A percentile compares a stretch with the other conserved stretches of the same genome.
Evolutionary conservation across 768 basidiomycete genomes (phyloP).

Genomic region (Chiua virens): DNA sequence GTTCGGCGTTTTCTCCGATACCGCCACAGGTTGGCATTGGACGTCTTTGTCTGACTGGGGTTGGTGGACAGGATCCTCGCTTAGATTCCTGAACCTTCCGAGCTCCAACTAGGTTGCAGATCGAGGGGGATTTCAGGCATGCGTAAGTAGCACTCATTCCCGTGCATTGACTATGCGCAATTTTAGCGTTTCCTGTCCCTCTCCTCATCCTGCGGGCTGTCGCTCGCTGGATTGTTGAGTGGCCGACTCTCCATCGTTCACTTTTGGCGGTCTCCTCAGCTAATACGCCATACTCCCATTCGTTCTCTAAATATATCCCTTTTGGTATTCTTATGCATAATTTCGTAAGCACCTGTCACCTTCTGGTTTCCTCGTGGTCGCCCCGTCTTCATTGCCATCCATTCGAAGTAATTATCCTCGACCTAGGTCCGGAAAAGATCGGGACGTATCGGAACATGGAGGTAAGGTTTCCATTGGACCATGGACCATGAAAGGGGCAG

Average conservation of each 20-base stretch:
- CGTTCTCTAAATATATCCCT: background rate
- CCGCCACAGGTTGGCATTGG: background rate
- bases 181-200: background rate
- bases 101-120: background rate
- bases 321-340: background rate
- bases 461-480: conserved; percentile 18
- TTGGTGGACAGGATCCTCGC: too few relatives aligned
- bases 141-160: too few relatives aligned
- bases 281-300: background rate
- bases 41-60: background rate
- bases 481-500: conserved; percentile 9
- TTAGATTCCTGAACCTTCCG: background rate
- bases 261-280: background rate
- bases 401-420: conserved; percentile 11
- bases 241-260: background rate
- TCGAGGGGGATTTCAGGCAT: background rate
- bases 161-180: background rate
- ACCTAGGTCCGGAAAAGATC: conserved; percentile 10
- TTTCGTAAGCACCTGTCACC: conserved; percentile 13
- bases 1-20: background rate
- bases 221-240: background rate
- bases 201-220: background rate
- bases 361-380: conserved; percentile 17
- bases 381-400: conserved; percentile 23
- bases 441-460: conserved; percentile 16